Percentiles rank a stretch among this genome's conserved stretches.
These are phyloP conservation scores for Candolleomyces eurysporus DNA, from an alignment of 768 basidiomycete species.

Conservation along the genomic window DNA sequence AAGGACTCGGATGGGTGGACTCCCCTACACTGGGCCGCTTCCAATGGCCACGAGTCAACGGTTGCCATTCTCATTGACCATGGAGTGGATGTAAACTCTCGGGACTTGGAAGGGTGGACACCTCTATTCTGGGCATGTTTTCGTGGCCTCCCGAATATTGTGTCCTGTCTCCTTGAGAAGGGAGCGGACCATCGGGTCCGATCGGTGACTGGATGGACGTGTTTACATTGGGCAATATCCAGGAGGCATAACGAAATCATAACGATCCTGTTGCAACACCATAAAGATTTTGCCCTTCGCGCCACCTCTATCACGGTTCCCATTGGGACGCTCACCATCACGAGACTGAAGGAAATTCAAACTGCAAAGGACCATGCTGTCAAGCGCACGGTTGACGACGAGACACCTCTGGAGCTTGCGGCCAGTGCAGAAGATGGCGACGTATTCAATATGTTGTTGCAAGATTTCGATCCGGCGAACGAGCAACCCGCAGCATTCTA, in stretches of 20 bases:
- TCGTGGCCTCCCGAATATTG: background rate
- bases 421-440: background rate
- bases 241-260: background rate
- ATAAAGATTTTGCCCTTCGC: background rate
- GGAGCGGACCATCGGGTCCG: background rate
- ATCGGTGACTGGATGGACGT: background rate
- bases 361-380: too few species aligned
- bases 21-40: background rate
- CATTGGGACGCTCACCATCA: background rate
- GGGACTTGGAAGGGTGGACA: background rate
- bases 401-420: background rate
- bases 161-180: background rate
- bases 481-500: background rate
- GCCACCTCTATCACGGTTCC: background rate
- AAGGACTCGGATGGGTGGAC: background rate
- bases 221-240: background rate
- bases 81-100: background rate
- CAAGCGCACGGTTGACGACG: background rate
- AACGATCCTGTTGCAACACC: background rate
- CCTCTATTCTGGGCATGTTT: background rate
- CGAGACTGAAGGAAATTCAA: background rate
- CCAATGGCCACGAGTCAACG: background rate
- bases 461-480: background rate
- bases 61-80: background rate
- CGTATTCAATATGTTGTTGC: background rate